These are phyloP conservation scores for Danielia oregonensis DNA, from an alignment of 805 yeast genomes.

Conservation along the genomic window DNA sequence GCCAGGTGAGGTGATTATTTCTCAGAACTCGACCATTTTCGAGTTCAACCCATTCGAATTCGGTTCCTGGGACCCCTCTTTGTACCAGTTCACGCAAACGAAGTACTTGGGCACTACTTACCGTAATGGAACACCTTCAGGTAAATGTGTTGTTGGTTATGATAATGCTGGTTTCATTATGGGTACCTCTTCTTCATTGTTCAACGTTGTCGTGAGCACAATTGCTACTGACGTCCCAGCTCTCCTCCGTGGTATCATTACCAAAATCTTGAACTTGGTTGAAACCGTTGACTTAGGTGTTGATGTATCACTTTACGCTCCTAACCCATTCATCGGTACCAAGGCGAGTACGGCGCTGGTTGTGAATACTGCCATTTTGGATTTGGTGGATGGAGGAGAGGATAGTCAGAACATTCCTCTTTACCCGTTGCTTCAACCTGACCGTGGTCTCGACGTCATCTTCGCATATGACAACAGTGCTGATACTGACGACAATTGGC, in stretches of 20 bases:
- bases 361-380: slow-evolving; percentile 19
- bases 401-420: slow-evolving; percentile 48
- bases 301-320: slow-evolving; percentile 34
- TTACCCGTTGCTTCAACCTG: slow-evolving; percentile 36
- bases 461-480: slow-evolving; percentile 46
- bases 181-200: slow-evolving; percentile 62
- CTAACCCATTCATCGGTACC: slow-evolving; percentile 35
- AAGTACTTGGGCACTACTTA: slow-evolving; percentile 51
- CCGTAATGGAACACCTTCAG: slow-evolving; percentile 34
- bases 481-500: slow-evolving; percentile 46
- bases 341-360: no score
- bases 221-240: slow-evolving; percentile 32
- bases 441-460: slow-evolving; percentile 36
- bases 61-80: slow-evolving; percentile 59
- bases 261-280: slow-evolving; percentile 23
- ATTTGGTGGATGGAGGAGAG: slow-evolving; percentile 47
- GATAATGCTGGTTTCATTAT: slow-evolving; percentile 59
- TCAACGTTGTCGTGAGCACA: slow-evolving; percentile 41
- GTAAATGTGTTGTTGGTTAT: slow-evolving; percentile 46
- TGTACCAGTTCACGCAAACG: slow-evolving; percentile 46
- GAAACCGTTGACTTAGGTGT: slow-evolving; percentile 19
- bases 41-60: slow-evolving; percentile 66
- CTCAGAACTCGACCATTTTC: slow-evolving; percentile 42
- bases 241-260: slow-evolving; percentile 20
- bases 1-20: slow-evolving; percentile 27